These are phyloP conservation scores for Moesziomyces parantarcticus DNA, from an alignment of 1,284 basidiomycete genomes.

Conservation along the genomic window DNA sequence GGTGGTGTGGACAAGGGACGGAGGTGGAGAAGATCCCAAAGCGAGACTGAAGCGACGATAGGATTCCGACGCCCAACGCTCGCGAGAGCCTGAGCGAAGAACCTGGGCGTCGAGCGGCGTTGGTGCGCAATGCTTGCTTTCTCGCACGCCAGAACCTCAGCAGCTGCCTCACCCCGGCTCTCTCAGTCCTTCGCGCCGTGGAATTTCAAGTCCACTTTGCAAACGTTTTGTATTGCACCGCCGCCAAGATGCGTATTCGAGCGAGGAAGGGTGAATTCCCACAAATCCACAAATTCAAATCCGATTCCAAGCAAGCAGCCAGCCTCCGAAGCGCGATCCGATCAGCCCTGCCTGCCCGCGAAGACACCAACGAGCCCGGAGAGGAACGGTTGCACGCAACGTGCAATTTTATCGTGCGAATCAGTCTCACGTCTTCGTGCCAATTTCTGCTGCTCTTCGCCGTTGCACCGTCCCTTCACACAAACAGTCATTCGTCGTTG, in stretches of 20 bases:
- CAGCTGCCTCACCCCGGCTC: background rate
- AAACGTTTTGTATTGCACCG: constrained; percentile 7
- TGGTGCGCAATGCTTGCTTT: constrained; percentile 1
- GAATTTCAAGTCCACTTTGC: too few relatives aligned
- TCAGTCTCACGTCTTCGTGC: background rate
- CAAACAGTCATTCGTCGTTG: too few relatives aligned
- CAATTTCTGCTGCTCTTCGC: too few relatives aligned
- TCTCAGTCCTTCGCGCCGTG: too few relatives aligned
- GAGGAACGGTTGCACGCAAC: constrained; percentile 6
- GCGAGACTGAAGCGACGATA: background rate
- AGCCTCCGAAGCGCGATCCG: constrained; percentile 9
- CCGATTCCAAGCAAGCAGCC: background rate
- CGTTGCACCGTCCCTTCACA: too few relatives aligned
- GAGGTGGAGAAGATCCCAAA: background rate
- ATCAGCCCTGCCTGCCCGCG: constrained; percentile 11
- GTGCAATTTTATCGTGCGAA: constrained; percentile 25
- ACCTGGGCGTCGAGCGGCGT: background rate
- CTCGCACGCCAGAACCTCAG: constrained; percentile 29
- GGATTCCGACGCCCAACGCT: background rate
- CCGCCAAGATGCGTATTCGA: background rate
- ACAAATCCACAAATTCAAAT: constrained; percentile 3
- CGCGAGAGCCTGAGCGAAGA: constrained; percentile 11
- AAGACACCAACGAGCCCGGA: constrained; percentile 10
- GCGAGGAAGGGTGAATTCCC: background rate
- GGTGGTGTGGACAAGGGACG: constrained; percentile 7